Base-by-base conservation (phyloP, 2,329 filamentous ascomycete genomes). In the Clonostachys sp. region DNA sequence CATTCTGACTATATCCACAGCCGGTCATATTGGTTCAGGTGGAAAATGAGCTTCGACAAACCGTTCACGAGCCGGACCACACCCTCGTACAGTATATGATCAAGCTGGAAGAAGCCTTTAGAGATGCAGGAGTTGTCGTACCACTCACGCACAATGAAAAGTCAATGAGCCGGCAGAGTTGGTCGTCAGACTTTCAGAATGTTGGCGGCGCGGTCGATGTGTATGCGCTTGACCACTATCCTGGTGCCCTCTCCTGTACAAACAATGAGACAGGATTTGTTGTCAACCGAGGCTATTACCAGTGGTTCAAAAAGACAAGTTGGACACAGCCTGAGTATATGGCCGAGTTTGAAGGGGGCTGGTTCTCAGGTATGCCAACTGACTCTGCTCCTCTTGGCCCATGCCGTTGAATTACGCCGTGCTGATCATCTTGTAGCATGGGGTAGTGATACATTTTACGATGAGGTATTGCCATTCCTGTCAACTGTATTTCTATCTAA, bases 61-160 rank as follows among this genome's bases (percentile, higher is more conserved):
- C 70, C 46, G 71, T 68, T 1, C 68, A 77, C 0, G 77, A 83
- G 51, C 54, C 68, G 3, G 24, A 30, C 24, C 8, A 30, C 9
- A 65, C 73, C 1, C 71, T 69, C 1, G 72, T 71, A 17, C 63
- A 71, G 38, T 83, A 83, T 54, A 83, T 83, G 80, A 72, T 79
- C 48, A 63, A 75, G 7, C 64, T 85, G 0, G 66, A 84, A 55
- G 67, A 74, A 5, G 67, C 61, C 39, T 77, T 78, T 4, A 64
- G 79, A n/a, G 69, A 70, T 1, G 74, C 75, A 45, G 80, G 80
- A 0, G 81, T 85, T 24, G 68, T 77, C 16, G 69, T 85, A 1
- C 82, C 82, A 0, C 58, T 84, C 3, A 78, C 66, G 34, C 71
- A 71, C 46, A 86, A 86, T 47, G 74, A 81, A 6, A 81, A 81